phyloP scores from a whole-genome alignment of 1,284 basidiomycete species.

The Pseudozyma flocculosa region DNA sequence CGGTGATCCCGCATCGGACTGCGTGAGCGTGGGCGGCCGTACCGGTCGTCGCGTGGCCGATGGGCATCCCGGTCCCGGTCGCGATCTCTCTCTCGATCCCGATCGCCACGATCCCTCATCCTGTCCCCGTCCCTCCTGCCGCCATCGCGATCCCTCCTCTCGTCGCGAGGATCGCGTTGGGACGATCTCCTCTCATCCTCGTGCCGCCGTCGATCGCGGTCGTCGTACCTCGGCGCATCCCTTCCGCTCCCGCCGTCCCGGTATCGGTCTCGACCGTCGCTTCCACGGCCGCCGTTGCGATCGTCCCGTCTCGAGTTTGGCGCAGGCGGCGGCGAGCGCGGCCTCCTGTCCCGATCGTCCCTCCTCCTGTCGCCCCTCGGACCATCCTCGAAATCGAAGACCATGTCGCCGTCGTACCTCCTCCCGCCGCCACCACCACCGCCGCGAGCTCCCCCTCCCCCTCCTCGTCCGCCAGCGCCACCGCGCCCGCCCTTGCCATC shows the following conservation, averaged over 20 bases:
- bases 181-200: slow-evolving; percentile 3
- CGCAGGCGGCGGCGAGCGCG: too few relatives aligned
- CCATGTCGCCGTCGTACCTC: slow-evolving; percentile 11
- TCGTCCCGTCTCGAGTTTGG: too few relatives aligned
- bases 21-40: neutral
- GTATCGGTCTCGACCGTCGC: too few relatives aligned
- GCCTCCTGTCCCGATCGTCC: too few relatives aligned
- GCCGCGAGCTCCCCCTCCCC: too few relatives aligned
- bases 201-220: too few relatives aligned
- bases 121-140: slow-evolving; percentile 10
- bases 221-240: too few relatives aligned
- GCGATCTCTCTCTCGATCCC: slow-evolving; percentile 31
- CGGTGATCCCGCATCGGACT: neutral
- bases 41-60: neutral
- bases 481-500: slow-evolving; percentile 3
- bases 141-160: slow-evolving; percentile 7
- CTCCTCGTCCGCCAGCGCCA: slow-evolving; percentile 1
- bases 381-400: slow-evolving; percentile 14
- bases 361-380: neutral
- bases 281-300: too few relatives aligned
- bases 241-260: too few relatives aligned
- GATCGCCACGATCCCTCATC: slow-evolving; percentile 34
- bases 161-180: slow-evolving; percentile 1
- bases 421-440: slow-evolving; percentile 8
- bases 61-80: slow-evolving; percentile 3